Base-by-base conservation (phyloP, 78 protist species). In the Bigelowiella natans region DNA sequence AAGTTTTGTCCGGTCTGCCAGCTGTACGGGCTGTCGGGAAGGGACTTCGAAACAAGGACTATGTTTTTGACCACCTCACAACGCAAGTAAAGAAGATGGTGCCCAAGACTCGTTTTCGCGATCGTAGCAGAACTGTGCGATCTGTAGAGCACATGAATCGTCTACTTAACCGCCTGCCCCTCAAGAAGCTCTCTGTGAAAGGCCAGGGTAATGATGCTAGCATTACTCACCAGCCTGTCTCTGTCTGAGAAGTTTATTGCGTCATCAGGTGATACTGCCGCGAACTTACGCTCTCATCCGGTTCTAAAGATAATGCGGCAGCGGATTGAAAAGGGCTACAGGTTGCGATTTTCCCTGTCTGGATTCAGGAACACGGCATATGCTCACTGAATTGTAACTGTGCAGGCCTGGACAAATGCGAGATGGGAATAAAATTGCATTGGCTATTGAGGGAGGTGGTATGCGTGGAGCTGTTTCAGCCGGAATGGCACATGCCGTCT, bases 401-500 rank as follows among this genome's bases (percentile, higher is more conserved):
- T 87, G 82, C 37, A 0, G 89, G 1, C 89, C 89, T 1, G 89
- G 89, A 40, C 37, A 1, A 1, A 40, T 38, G 1, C 28, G 11
- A 2, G 89, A 87, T 63, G 89, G 89, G n/a, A 0, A 38, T 29
- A 1, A 31, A n/a, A 87, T 87, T 63, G 89, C 38, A 29, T 63
- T 87, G 29, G 89, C 89, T 28, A 31, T 87, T 34, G 89, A 87
- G 40, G 89, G 89, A 34, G 89, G 89, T 28, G 89, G 89, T 3
- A 87, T 87, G 89, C 89, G 89, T 34, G 89, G 89, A 1, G 3
- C 38, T 29, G 89, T 87, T 63, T 38, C 38, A n/a, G 89, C 89
- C 34, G 89, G 89, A 38, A 87, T 87, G 89, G 89, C 38, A 30
- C 73, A 38, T 29, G 89, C 89, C n/a, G 2, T 87, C 36, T 29